Conservation (phyloP, 2,329 filamentous ascomycete species). For the Colletotrichum incanum region DNA sequence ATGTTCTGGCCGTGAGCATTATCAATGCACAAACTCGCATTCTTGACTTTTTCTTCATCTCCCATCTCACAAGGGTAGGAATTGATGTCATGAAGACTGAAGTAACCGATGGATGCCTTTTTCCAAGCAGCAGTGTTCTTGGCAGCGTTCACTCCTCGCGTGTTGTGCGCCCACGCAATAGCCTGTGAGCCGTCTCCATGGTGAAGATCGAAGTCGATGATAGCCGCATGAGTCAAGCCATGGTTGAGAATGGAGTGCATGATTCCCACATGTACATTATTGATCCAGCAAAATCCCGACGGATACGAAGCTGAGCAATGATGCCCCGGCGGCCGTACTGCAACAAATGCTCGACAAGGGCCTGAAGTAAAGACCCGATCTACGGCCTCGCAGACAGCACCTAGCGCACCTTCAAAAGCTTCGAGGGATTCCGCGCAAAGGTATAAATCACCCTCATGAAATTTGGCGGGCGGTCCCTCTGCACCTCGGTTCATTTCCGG, state of each 20-base stretch:
- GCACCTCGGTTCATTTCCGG: constrained; percentile 72
- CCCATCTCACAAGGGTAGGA: constrained; percentile 96
- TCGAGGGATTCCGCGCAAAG: constrained; percentile 88
- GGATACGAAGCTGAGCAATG: constrained; percentile 93
- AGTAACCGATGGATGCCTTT: constrained; percentile 93
- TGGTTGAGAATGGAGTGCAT: constrained; percentile 89
- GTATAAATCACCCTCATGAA: constrained; percentile 94
- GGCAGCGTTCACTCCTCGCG: constrained; percentile 72
- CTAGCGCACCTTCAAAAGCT: constrained; percentile 91
- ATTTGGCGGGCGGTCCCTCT: constrained; percentile 64
- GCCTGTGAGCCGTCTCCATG: constrained; percentile 97
- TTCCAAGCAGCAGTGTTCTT: constrained; percentile 84
- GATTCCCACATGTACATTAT: constrained; percentile 98
- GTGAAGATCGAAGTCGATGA: constrained; percentile 92
- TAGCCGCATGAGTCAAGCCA: constrained; percentile 92
- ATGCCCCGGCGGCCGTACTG: constrained; percentile 92
- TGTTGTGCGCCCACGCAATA: constrained; percentile 93
- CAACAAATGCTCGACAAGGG: constrained; percentile 88
- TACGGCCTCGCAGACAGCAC: constrained; percentile 93
- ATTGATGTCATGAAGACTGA: constrained; percentile 98
- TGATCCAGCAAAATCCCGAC: constrained; percentile 98
- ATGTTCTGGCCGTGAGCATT: constrained; percentile 94
- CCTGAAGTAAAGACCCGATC: constrained; percentile 82
- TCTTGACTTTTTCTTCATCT: constrained; percentile 93
- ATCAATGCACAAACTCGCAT: constrained; percentile 94